These are phyloP conservation scores for Coemansia brasiliensis DNA, from an alignment of 192 early-diverging fungal species.

Conservation along the genomic window DNA sequence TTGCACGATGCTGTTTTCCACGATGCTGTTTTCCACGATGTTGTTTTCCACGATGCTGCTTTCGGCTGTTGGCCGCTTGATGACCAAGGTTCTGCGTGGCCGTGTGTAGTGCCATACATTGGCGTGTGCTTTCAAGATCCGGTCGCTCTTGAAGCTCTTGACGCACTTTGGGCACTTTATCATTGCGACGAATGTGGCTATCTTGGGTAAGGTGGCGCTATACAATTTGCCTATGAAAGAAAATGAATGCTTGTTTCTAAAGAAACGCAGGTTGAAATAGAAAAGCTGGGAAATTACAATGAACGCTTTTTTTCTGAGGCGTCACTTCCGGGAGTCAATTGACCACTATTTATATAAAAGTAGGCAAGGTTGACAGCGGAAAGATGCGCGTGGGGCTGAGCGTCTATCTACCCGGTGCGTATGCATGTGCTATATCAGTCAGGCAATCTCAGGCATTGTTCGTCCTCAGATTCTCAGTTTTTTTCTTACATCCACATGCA, in stretches of 20 bases:
- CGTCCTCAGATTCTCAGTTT: conserved; percentile 5
- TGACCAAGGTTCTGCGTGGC: conserved; percentile 2
- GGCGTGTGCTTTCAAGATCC: conserved; percentile 25
- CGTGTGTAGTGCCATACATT: conserved; percentile 52
- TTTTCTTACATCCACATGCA: neutral
- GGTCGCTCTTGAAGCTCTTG: conserved; percentile 26
- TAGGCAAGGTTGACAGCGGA: too few species aligned
- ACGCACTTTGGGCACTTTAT: conserved; percentile 51
- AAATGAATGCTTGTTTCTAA: neutral
- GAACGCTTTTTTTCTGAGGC: neutral
- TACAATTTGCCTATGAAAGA: conserved; percentile 3
- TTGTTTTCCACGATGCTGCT: neutral
- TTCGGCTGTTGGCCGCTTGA: neutral
- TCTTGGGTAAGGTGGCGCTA: neutral
- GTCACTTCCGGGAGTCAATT: conserved; percentile 1
- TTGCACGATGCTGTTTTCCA: neutral
- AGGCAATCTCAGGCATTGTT: conserved; percentile 8
- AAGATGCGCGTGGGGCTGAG: conserved; percentile 5
- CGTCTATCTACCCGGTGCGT: neutral
- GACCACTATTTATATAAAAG: neutral
- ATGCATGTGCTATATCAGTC: conserved; percentile 8
- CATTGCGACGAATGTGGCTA: conserved; percentile 5
- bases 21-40: too few species aligned
- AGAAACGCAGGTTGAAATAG: neutral
- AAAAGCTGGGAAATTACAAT: too few species aligned